These are phyloP conservation scores for Nemania sp. DNA, from an alignment of 2,329 filamentous ascomycete species.

Conservation along the genomic window DNA sequence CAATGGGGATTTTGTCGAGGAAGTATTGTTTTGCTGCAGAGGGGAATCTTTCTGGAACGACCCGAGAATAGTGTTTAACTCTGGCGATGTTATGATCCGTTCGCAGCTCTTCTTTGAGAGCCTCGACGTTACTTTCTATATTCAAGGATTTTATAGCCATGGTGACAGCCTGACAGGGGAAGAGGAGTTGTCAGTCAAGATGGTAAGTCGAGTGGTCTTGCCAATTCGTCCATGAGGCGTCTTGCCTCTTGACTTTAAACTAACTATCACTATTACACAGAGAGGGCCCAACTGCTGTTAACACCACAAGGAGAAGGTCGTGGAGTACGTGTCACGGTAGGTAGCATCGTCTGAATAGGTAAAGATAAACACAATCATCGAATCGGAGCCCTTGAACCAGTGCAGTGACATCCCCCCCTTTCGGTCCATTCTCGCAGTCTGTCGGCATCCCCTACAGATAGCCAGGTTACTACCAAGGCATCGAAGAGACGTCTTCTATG, in stretches of 20 bases:
- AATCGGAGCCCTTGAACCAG: conserved; percentile 13
- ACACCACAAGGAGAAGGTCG: conserved; percentile 32
- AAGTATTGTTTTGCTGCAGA: conserved; percentile 59
- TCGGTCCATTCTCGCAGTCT: conserved; percentile 39
- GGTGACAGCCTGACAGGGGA: conserved; percentile 2
- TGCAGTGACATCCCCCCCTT: conserved; percentile 26
- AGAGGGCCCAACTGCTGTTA: neutral
- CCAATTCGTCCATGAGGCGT: neutral
- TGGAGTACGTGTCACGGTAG: neutral
- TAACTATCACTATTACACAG: conserved; percentile 2
- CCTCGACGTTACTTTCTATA: conserved; percentile 31
- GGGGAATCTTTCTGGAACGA: conserved; percentile 49
- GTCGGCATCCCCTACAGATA: conserved; percentile 30
- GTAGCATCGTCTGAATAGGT: conserved; percentile 1
- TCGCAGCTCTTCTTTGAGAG: conserved; percentile 41
- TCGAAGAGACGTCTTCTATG: neutral
- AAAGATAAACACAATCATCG: conserved; percentile 13
- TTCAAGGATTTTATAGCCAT: conserved; percentile 23
- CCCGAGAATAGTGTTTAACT: conserved; percentile 38
- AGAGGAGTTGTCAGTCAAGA: neutral
- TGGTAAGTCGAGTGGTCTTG: neutral
- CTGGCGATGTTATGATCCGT: conserved; percentile 47
- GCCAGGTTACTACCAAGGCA: conserved; percentile 12
- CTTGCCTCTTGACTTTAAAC: conserved; percentile 4
- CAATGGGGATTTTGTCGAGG: conserved; percentile 63